These are phyloP conservation scores for Ustilago curta DNA, from an alignment of 1,284 basidiomycete genomes.

Conservation along the genomic window DNA sequence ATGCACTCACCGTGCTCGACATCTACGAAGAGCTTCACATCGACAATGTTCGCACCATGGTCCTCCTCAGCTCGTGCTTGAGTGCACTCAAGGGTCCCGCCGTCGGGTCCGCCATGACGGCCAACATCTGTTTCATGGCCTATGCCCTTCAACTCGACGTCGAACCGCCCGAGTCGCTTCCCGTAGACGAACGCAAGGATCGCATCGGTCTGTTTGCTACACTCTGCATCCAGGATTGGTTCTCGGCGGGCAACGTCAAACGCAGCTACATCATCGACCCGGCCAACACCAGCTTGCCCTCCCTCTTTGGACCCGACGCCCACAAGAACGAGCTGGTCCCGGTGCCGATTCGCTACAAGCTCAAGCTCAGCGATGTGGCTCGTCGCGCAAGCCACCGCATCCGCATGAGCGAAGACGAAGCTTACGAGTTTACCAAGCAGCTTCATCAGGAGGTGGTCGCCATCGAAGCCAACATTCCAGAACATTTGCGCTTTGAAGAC, in stretches of 20 bases:
- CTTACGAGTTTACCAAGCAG: conserved; percentile 53
- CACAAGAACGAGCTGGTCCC: conserved; percentile 41
- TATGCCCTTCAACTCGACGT: conserved; percentile 55
- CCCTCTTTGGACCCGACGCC: conserved; percentile 47
- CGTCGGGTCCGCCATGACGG: conserved; percentile 43
- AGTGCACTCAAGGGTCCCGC: conserved; percentile 47
- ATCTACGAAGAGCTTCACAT: conserved; percentile 57
- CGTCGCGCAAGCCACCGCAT: conserved; percentile 48
- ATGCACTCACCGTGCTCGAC: conserved; percentile 53
- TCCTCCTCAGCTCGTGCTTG: conserved; percentile 36
- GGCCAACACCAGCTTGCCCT: conserved; percentile 43
- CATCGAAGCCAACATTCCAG: conserved; percentile 43
- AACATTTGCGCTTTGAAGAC: conserved; percentile 45
- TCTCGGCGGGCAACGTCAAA: conserved; percentile 47
- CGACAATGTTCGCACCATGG: conserved; percentile 52
- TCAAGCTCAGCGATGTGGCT: conserved; percentile 49
- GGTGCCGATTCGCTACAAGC: conserved; percentile 37
- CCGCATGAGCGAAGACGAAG: conserved; percentile 50
- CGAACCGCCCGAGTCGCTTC: conserved; percentile 53
- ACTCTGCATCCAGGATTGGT: conserved; percentile 54
- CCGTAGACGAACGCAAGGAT: conserved; percentile 43
- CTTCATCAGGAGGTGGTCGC: conserved; percentile 56
- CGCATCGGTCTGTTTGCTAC: conserved; percentile 54
- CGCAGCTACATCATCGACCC: conserved; percentile 50
- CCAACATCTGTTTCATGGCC: conserved; percentile 52